Percentiles rank a stretch among this genome's conserved stretches.
Evolutionary conservation across 2,329 filamentous ascomycete genomes (phyloP).

Genomic region (Aureobasidium lini): DNA sequence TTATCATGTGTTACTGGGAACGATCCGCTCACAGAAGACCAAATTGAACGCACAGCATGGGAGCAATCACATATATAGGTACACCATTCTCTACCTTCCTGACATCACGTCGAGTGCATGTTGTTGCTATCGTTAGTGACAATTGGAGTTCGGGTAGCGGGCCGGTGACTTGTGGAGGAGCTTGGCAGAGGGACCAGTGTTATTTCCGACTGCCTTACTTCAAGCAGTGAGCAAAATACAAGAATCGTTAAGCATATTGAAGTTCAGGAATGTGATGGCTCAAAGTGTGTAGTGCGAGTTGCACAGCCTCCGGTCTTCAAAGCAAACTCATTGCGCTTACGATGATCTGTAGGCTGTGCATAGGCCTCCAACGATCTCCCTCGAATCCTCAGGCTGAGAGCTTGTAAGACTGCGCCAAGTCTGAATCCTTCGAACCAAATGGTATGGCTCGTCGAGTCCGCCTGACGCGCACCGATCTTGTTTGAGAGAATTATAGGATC

Average conservation of each 20-base stretch:
- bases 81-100: too few species aligned
- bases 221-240: background rate
- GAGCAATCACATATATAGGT: too few species aligned
- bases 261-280: too few species aligned
- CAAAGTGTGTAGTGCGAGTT: too few species aligned
- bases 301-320: background rate
- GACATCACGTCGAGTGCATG: background rate
- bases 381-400: background rate
- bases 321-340: too few species aligned
- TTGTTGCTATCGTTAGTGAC: background rate
- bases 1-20: too few species aligned
- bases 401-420: background rate
- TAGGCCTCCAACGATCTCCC: background rate
- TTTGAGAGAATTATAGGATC: background rate
- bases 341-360: background rate
- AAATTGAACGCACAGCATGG: too few species aligned
- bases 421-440: slow-evolving; percentile 6
- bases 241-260: too few species aligned
- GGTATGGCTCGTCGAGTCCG: background rate
- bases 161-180: background rate
- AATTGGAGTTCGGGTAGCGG: background rate
- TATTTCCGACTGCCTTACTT: background rate
- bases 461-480: background rate
- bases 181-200: background rate
- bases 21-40: too few species aligned